Evolutionary conservation across 192 early-diverging fungal genomes (phyloP).

Genomic region (Phycomyces nitens): DNA sequence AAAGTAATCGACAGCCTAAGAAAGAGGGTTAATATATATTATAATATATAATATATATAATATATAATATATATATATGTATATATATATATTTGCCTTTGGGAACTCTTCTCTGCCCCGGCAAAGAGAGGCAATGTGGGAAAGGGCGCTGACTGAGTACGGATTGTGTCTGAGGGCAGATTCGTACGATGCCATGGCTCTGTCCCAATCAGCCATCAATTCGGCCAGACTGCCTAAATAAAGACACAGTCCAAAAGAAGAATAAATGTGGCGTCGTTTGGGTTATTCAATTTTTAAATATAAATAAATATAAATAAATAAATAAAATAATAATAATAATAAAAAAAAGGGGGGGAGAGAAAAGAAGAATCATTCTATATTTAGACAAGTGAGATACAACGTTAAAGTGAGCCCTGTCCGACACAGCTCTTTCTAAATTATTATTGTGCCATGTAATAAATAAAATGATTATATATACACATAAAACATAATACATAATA

Average conservation of each 20-base stretch:
- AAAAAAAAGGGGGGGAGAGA: constrained; percentile 4
- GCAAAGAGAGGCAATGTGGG: constrained; percentile 79
- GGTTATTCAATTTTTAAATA: too few relatives aligned
- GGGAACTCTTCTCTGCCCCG: constrained; percentile 77
- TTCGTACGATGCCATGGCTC: constrained; percentile 85
- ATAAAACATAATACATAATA: not conserved
- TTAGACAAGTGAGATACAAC: not conserved
- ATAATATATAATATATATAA: too few relatives aligned
- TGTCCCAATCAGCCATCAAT: constrained; percentile 65
- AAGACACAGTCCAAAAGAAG: not conserved
- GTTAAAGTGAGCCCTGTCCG: not conserved
- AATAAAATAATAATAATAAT: constrained; percentile 9
- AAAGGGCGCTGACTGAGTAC: constrained; percentile 80
- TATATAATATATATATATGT: too few relatives aligned
- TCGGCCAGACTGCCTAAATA: constrained; percentile 29
- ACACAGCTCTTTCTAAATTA: not conserved
- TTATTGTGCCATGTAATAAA: not conserved
- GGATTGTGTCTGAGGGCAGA: constrained; percentile 89
- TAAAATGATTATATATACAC: not conserved
- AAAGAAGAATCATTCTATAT: constrained; percentile 1
- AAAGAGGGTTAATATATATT: not conserved
- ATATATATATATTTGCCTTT: constrained; percentile 47
- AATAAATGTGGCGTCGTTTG: not conserved
- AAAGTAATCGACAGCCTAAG: constrained; percentile 87
- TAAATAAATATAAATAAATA: too few relatives aligned